These are phyloP conservation scores for Voacanga thouarsii DNA, from an alignment of 257 asterid genomes.

Conservation along the genomic window DNA sequence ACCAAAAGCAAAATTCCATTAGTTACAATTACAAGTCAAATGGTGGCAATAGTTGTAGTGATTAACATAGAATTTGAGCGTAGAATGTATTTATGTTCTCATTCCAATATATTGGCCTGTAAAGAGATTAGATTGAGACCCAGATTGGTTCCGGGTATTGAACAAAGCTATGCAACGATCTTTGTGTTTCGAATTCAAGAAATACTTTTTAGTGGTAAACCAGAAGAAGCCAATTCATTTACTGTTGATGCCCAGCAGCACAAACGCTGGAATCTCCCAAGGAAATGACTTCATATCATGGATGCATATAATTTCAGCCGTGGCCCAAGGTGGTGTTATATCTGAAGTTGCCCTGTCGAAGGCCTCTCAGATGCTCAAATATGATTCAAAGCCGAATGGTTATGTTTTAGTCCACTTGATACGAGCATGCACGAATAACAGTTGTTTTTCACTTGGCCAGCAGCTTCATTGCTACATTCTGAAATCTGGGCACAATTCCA, in stretches of 20 bases:
- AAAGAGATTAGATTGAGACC: no score
- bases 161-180: slow-evolving; percentile 12
- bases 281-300: slow-evolving; percentile 16
- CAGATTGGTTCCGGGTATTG: no score
- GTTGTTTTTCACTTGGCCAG: slow-evolving; percentile 45
- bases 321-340: slow-evolving; percentile 14
- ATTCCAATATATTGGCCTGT: no score
- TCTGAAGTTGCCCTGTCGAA: slow-evolving; percentile 26
- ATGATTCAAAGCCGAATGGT: slow-evolving; percentile 38
- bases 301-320: slow-evolving; percentile 7
- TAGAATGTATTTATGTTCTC: no score
- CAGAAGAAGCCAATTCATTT: not conserved
- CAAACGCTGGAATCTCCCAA: slow-evolving; percentile 12
- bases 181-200: slow-evolving; percentile 10
- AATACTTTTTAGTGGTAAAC: not conserved
- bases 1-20: no score
- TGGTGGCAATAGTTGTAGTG: no score
- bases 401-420: slow-evolving; percentile 46
- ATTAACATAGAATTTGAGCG: no score
- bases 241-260: slow-evolving; percentile 15
- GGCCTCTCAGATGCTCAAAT: slow-evolving; percentile 34
- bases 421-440: slow-evolving; percentile 42
- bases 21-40: no score
- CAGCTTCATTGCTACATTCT: slow-evolving; percentile 58
- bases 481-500: slow-evolving; percentile 43